Evolutionary conservation across 1,284 basidiomycete genomes (phyloP).

Genomic region (Inonotus hispidus): DNA sequence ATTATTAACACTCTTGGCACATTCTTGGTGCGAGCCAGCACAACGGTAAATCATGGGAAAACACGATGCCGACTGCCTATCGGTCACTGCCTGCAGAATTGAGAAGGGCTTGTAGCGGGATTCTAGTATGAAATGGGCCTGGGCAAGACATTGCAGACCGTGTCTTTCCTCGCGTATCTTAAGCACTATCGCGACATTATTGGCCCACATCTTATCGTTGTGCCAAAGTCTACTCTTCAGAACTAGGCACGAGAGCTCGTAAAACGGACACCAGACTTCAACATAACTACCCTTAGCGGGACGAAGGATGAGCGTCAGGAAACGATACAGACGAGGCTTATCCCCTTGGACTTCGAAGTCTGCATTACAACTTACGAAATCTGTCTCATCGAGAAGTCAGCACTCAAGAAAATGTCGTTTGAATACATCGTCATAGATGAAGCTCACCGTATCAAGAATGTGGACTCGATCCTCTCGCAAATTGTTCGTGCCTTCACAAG

Average conservation of each 20-base stretch:
- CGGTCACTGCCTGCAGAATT: too few relatives aligned
- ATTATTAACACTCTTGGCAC: too few relatives aligned
- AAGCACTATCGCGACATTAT: slow-evolving; percentile 74
- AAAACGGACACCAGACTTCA: slow-evolving; percentile 90
- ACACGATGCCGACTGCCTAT: too few relatives aligned
- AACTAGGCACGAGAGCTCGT: slow-evolving; percentile 96
- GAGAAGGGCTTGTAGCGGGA: too few relatives aligned
- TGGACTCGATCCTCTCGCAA: slow-evolving; percentile 93
- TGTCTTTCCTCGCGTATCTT: slow-evolving; percentile 95
- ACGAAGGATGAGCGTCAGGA: slow-evolving; percentile 86
- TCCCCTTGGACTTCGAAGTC: slow-evolving; percentile 90
- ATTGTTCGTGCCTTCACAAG: slow-evolving; percentile 92
- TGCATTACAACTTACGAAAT: slow-evolving; percentile 98
- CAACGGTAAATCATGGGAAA: too few relatives aligned
- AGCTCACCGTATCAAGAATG: slow-evolving; percentile 99
- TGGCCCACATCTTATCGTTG: slow-evolving; percentile 94
- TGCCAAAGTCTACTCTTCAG: slow-evolving; percentile 96
- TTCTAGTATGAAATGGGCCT: slow-evolving; percentile 97
- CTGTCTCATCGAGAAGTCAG: slow-evolving; percentile 90
- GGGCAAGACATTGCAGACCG: slow-evolving; percentile 97
- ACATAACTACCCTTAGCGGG: slow-evolving; percentile 78
- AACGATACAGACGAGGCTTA: slow-evolving; percentile 72
- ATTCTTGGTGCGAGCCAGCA: too few relatives aligned
- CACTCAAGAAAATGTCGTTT: slow-evolving; percentile 93
- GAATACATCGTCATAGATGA: slow-evolving; percentile 99